Conservation (phyloP, 2,329 filamentous ascomycete species). For the Sclerotinia subarctica region DNA sequence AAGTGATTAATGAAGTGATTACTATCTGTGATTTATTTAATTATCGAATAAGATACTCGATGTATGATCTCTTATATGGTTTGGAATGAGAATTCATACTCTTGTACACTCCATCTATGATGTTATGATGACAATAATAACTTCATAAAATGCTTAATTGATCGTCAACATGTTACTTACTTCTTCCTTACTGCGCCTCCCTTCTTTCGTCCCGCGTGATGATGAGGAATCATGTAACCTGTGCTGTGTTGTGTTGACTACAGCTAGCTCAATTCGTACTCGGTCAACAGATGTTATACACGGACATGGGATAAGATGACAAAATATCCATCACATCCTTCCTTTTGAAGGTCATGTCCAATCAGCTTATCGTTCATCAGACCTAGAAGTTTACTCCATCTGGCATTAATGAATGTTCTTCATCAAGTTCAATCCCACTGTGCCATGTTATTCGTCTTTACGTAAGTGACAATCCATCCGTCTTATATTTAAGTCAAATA, state of each 20-base stretch:
- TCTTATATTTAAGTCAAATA: not conserved
- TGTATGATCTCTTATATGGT: not conserved
- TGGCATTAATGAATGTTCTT: not conserved
- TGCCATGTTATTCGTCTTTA: conserved; percentile 8
- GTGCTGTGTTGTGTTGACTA: too few relatives aligned
- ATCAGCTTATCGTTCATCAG: not conserved
- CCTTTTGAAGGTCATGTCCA: too few relatives aligned
- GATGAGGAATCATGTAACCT: not conserved
- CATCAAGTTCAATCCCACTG: not conserved
- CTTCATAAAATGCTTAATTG: not conserved
- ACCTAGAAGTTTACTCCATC: not conserved
- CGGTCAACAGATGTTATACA: not conserved
- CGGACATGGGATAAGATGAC: not conserved
- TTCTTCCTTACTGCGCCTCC: not conserved
- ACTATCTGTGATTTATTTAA: not conserved
- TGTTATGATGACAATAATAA: too few relatives aligned
- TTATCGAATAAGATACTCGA: not conserved
- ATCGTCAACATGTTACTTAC: not conserved
- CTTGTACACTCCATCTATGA: not conserved
- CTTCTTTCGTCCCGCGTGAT: not conserved
- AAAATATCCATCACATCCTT: too few relatives aligned
- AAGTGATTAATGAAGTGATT: not conserved
- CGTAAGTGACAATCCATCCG: not conserved
- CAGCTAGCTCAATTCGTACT: too few relatives aligned
- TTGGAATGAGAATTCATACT: not conserved